phyloP scores from a whole-genome alignment of 169 alveolate species.

The Nephromyces sp. region DNA sequence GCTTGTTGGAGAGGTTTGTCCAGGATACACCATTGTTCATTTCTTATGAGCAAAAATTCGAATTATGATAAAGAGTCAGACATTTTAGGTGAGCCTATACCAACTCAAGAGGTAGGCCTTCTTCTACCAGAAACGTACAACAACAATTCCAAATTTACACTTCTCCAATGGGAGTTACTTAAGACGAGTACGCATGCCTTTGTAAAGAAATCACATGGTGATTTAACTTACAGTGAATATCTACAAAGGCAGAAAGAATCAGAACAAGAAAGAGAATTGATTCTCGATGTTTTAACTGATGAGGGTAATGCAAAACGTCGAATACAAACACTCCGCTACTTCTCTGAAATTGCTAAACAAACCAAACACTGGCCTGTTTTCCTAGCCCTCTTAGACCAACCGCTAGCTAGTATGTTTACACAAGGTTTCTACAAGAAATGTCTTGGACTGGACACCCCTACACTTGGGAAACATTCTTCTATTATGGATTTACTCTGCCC shows the following conservation, averaged over 20 bases:
- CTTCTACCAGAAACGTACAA: not conserved
- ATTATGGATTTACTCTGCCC: no score
- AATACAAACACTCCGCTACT: not conserved
- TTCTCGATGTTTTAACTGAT: not conserved
- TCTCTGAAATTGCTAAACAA: not conserved
- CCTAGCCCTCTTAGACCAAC: not conserved
- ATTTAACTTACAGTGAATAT: not conserved
- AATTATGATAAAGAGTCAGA: no score
- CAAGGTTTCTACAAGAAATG: no score
- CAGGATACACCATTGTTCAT: not conserved
- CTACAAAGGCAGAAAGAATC: not conserved
- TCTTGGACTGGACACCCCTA: no score
- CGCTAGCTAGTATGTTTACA: no score
- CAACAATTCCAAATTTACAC: not conserved
- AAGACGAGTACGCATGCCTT: not conserved
- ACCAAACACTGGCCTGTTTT: not conserved
- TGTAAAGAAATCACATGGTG: not conserved
- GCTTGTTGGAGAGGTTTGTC: not conserved
- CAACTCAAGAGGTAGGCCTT: not conserved
- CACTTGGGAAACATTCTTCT: no score
- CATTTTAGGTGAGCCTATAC: not conserved
- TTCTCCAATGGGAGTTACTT: not conserved
- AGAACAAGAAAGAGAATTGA: not conserved
- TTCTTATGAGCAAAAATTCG: not conserved
- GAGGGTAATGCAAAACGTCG: not conserved